Base-by-base conservation (phyloP, 495 filamentous ascomycete genomes). In the Recurvomyces mirabilis region DNA sequence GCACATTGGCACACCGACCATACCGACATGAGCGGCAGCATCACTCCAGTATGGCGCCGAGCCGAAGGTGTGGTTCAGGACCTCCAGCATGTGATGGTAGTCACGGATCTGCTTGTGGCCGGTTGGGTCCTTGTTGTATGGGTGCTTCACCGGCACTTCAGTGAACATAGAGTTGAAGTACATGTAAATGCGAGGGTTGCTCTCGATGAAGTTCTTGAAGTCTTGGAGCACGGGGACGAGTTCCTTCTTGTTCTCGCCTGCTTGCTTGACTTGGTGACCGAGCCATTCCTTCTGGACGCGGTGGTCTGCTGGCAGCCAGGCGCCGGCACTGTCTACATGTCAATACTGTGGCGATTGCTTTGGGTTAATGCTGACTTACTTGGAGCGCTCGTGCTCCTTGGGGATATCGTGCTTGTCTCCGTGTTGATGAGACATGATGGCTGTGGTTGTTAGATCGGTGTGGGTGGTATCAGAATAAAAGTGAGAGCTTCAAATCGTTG, bases 21-120 rank as follows among this genome's bases (percentile, higher is more conserved):
- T 68, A 5, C 76, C 77, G 0, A 76, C 71, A 0, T 70, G 63
- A 32, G 68, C 57, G 2, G 65, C 54, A 20, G 60, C 53, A 37
- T 69, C 70, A 19, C 64, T 76, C 76, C 74, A 82, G 40, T 74
- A 65, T 1, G 81, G 80, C 0, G 75, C 77, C 4, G 64, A 67
- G 0, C 68, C 72, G 43, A 84, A 67, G 3, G 83, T 68, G 45
- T 77, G 68, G 53, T 82, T 80, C 28, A 86, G 62, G 1, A 82
- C 62, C 7, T 63, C 60, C 1, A 86, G 62, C 74, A 86, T 77
- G 54, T 82, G 77, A 23, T 50, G 38, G 39, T 77, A 82, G 52
- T 79, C 71, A 4, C 73, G 68, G 38, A 84, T 75, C 57, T 82
- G 73, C 11, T 60, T 64, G 20, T 63, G 62, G 5, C 75, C 76